phyloP scores from a whole-genome alignment of 768 basidiomycete genomes.

The Agrocybe praecox region DNA sequence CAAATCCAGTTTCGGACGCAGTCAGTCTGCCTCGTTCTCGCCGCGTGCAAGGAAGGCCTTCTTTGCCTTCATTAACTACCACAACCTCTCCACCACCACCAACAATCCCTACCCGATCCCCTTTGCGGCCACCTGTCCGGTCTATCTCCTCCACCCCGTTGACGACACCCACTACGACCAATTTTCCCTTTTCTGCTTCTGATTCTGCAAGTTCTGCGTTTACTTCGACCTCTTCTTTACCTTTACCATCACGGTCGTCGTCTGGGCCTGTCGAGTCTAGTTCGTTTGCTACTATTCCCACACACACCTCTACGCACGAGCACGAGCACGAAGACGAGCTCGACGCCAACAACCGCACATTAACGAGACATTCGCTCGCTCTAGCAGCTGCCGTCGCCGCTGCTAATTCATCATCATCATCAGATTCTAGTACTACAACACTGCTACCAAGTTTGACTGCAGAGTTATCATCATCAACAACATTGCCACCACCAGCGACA shows the following conservation, averaged over 20 bases:
- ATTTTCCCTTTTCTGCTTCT: constrained; percentile 9
- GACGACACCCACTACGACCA: constrained; percentile 6
- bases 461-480: too few relatives aligned
- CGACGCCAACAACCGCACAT: constrained; percentile 5
- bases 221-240: constrained; percentile 12
- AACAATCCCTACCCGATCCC: constrained; percentile 37
- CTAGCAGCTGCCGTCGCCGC: background rate
- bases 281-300: too few relatives aligned
- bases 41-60: constrained; percentile 36
- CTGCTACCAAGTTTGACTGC: too few relatives aligned
- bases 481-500: too few relatives aligned
- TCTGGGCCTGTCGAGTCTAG: background rate
- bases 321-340: constrained; percentile 16
- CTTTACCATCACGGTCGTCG: background rate
- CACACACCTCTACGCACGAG: too few relatives aligned
- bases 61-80: background rate
- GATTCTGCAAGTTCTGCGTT: constrained; percentile 18
- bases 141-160: constrained; percentile 25
- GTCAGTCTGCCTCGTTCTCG: constrained; percentile 37
- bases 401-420: background rate
- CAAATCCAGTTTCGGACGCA: background rate
- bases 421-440: too few relatives aligned
- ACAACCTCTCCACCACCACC: constrained; percentile 25
- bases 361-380: background rate
- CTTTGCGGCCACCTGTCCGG: constrained; percentile 34